Evolutionary conservation across 176 grass and related monocot genomes (phyloP).

Genomic region (Elaeis guineensis): DNA sequence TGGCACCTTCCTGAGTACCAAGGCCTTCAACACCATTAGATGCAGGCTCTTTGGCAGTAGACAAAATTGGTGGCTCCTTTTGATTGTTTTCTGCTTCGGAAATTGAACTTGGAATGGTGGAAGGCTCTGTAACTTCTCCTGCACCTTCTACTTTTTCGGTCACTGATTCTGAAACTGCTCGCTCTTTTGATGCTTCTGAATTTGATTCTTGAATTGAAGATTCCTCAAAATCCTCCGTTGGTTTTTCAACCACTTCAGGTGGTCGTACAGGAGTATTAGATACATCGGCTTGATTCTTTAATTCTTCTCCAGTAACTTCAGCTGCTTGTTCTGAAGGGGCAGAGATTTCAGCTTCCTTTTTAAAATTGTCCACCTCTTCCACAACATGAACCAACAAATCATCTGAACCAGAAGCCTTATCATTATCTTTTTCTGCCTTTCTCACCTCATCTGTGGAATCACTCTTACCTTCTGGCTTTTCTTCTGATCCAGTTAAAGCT

Average conservation of each 20-base stretch:
- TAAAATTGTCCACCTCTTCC: background rate
- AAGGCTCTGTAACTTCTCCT: too few species aligned
- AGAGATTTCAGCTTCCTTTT: constrained; percentile 4
- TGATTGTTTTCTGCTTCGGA: background rate
- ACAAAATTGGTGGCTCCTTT: background rate
- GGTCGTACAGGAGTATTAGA: background rate
- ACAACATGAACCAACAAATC: background rate
- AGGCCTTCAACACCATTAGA: background rate
- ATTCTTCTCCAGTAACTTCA: background rate
- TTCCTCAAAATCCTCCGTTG: constrained; percentile 1
- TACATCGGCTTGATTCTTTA: background rate
- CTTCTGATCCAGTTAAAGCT: background rate
- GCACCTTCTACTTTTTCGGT: too few species aligned
- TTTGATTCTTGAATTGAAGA: constrained; percentile 14
- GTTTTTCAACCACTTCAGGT: background rate
- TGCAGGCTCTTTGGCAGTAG: background rate
- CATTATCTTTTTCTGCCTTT: background rate
- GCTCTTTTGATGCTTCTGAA: constrained; percentile 10
- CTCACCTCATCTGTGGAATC: background rate
- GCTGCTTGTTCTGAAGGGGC: background rate
- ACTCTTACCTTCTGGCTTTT: background rate
- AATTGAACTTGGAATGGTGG: background rate
- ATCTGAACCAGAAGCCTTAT: background rate
- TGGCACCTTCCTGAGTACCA: background rate
- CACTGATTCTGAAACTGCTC: background rate